phyloP scores from a whole-genome alignment of 2,329 filamentous ascomycete genomes.

The Colletotrichum tropicicola region DNA sequence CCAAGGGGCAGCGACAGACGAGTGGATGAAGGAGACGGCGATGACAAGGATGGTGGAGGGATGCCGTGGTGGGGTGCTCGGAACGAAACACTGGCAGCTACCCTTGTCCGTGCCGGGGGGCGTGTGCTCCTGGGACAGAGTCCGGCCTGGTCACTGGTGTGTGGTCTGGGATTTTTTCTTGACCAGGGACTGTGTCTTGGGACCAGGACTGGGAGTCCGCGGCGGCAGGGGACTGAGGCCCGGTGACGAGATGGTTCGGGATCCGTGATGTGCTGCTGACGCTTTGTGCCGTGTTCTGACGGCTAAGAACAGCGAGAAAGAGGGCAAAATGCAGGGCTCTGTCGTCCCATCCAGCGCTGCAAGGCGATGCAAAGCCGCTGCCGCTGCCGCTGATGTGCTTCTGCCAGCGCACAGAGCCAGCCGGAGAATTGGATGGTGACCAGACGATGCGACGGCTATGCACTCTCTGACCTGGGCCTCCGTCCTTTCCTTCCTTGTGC shows the following conservation, averaged over 20 bases:
- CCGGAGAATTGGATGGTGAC: slow-evolving; percentile 16
- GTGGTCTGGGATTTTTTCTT: slow-evolving; percentile 13
- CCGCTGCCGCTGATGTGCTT: slow-evolving; percentile 11
- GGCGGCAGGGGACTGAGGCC: slow-evolving; percentile 23
- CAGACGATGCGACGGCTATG: slow-evolving; percentile 19
- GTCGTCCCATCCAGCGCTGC: slow-evolving; percentile 26
- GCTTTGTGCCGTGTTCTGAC: slow-evolving; percentile 3
- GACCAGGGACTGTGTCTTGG: slow-evolving; percentile 3
- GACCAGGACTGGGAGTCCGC: slow-evolving; percentile 21
- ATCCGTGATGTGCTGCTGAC: slow-evolving; percentile 18
- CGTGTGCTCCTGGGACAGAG: slow-evolving; percentile 24
- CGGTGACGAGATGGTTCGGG: slow-evolving; percentile 28
- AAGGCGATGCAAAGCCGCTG: neutral
- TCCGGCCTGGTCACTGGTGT: slow-evolving; percentile 4
- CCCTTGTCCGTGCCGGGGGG: slow-evolving; percentile 30
- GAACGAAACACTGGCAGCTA: slow-evolving; percentile 32
- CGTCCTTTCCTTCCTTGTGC: slow-evolving; percentile 6
- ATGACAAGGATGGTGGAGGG: slow-evolving; percentile 22
- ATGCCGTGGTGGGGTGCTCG: slow-evolving; percentile 28
- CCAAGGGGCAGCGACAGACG: slow-evolving; percentile 15
- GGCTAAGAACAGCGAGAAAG: neutral
- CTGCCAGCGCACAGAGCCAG: slow-evolving; percentile 23
- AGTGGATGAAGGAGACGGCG: slow-evolving; percentile 17
- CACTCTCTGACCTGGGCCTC: slow-evolving; percentile 20
- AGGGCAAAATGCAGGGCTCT: slow-evolving; percentile 16